A percentile compares a stretch with the other conserved stretches of the same genome.
phyloP scores from a whole-genome alignment of 2,329 filamentous ascomycete genomes.

The Xylariaceae sp. region DNA sequence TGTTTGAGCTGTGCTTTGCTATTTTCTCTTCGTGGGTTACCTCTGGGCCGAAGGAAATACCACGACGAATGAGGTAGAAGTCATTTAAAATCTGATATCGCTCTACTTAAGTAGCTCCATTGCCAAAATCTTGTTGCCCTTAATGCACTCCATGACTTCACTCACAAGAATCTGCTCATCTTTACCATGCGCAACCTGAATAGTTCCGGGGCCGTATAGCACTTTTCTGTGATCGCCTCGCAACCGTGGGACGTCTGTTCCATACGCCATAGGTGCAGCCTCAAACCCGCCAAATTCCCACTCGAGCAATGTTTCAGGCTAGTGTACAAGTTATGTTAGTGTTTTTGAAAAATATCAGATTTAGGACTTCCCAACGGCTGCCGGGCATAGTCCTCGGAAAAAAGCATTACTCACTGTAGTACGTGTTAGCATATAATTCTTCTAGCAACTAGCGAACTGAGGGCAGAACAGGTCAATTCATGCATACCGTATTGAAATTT shows the following conservation, averaged over 20 bases:
- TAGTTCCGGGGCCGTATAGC: constrained; percentile 38
- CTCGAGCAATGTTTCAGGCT: constrained; percentile 34
- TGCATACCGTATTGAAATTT: constrained; percentile 30
- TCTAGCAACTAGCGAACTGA: too few species aligned
- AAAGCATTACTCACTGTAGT: too few species aligned
- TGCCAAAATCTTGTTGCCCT: constrained; percentile 32
- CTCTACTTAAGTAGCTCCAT: constrained; percentile 15
- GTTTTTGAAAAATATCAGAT: too few species aligned
- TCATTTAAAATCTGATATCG: too few species aligned
- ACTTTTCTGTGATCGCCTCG: constrained; percentile 32
- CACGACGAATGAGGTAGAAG: constrained; percentile 37
- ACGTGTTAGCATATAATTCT: too few species aligned
- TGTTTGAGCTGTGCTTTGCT: constrained; percentile 19
- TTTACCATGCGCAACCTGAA: constrained; percentile 35
- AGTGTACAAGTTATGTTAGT: too few species aligned
- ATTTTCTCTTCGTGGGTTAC: constrained; percentile 31
- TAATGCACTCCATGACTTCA: constrained; percentile 37
- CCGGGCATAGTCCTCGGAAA: too few species aligned
- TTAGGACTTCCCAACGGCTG: too few species aligned
- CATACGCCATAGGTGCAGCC: constrained; percentile 34
- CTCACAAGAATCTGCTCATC: constrained; percentile 33
- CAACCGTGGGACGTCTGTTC: constrained; percentile 37
- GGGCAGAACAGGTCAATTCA: too few species aligned
- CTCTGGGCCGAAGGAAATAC: constrained; percentile 41
- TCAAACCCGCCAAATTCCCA: constrained; percentile 38